A percentile compares a stretch with the other conserved stretches of the same genome.
Evolutionary conservation across 345 rosid genomes (phyloP).

Genomic region (Mangifera indica): DNA sequence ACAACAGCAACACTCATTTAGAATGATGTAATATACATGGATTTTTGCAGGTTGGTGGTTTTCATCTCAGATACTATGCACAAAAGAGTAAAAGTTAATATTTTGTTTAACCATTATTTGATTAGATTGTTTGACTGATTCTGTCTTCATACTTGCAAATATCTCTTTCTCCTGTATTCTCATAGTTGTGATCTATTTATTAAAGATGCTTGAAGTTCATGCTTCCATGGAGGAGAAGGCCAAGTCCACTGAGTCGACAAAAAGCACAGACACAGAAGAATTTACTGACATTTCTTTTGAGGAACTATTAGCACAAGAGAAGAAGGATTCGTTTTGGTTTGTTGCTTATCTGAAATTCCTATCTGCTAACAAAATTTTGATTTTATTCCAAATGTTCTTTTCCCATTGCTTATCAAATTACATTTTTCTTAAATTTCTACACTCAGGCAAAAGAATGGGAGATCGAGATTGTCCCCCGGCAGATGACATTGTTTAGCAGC

Average conservation of each 20-base stretch:
- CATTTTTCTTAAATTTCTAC: slow-evolving; percentile 10
- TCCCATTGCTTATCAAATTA: background rate
- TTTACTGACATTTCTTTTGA: slow-evolving; percentile 76
- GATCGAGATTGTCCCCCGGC: slow-evolving; percentile 45
- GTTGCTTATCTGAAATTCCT: slow-evolving; percentile 24
- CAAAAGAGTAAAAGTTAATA: background rate
- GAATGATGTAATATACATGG: too few relatives aligned
- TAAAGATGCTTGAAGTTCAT: slow-evolving; percentile 74
- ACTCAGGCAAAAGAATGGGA: slow-evolving; percentile 80
- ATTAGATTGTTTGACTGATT: background rate
- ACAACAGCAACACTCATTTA: too few relatives aligned
- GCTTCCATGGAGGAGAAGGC: slow-evolving; percentile 58
- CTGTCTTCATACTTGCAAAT: background rate
- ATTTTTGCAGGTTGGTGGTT: too few relatives aligned
- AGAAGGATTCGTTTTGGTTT: slow-evolving; percentile 86
- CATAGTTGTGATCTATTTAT: slow-evolving; percentile 15
- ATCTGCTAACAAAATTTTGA: background rate
- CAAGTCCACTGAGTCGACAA: slow-evolving; percentile 39
- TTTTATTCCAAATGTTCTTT: background rate
- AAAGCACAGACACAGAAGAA: slow-evolving; percentile 45
- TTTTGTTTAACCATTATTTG: background rate
- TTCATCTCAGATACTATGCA: background rate
- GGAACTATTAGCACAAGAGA: slow-evolving; percentile 85
- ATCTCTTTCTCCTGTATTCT: background rate
- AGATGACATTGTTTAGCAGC: slow-evolving; percentile 13